A percentile compares a stretch with the other conserved stretches of the same genome.
These are phyloP conservation scores for Monosporascus sp. DNA, from an alignment of 2,329 filamentous ascomycete genomes.

Conservation along the genomic window DNA sequence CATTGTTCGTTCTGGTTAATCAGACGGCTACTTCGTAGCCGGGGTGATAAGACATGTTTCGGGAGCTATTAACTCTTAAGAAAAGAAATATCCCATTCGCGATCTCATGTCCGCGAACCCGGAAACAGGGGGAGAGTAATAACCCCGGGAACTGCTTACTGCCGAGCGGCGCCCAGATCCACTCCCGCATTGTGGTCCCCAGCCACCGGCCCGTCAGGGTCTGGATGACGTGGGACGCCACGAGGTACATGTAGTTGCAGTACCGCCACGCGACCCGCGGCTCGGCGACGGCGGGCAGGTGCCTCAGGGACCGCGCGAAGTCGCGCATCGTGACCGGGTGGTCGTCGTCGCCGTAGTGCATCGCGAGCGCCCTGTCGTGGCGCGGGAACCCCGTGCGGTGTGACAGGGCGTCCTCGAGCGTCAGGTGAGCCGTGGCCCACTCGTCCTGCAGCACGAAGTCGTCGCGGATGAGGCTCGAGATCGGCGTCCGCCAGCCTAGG, in stretches of 20 bases:
- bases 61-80: too few relatives aligned
- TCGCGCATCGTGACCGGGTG: constrained; percentile 29
- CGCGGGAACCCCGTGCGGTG: constrained; percentile 45
- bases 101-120: too few relatives aligned
- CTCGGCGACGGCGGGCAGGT: constrained; percentile 38
- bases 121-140: too few relatives aligned
- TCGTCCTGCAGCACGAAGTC: constrained; percentile 41
- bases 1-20: too few relatives aligned
- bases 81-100: too few relatives aligned
- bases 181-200: constrained; percentile 31
- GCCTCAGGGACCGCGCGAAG: constrained; percentile 33
- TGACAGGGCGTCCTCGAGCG: constrained; percentile 46
- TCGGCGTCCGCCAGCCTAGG: constrained; percentile 39
- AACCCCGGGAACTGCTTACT: constrained; percentile 12
- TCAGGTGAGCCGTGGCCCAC: constrained; percentile 39
- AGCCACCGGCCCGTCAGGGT: constrained; percentile 33
- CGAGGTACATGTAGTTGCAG: constrained; percentile 47
- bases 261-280: constrained; percentile 42
- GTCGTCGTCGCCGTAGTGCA: constrained; percentile 25
- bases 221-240: constrained; percentile 40
- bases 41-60: too few relatives aligned
- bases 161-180: constrained; percentile 37
- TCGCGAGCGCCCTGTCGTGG: constrained; percentile 31
- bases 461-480: constrained; percentile 39
- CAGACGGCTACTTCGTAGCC: too few relatives aligned